Base-by-base conservation (phyloP, 495 filamentous ascomycete genomes). In the Hypoxylon fuscum region DNA sequence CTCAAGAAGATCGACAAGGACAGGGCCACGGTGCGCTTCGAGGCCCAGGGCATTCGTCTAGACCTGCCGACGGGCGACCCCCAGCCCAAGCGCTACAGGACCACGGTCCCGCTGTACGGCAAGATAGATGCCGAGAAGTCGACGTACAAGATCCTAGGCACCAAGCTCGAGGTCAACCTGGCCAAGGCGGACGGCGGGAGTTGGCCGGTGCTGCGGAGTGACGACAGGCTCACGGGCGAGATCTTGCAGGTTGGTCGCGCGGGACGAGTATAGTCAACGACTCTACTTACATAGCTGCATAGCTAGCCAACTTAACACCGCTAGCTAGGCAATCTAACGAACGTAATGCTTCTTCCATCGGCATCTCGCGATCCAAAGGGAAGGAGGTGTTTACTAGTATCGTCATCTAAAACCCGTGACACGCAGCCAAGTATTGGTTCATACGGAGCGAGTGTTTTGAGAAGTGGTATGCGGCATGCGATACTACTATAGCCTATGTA, bases 1-100 rank as follows among this genome's bases (percentile, higher is more conserved):
- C 83, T 97, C 29, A 98, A 98, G 82, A 98, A 96, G 78, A 96
- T 98, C 66, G 87, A 96, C 70, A 95, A 92, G 75, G 82, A 85
- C 14, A 83, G 76, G 5, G 89, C 92, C 32, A 86, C 78, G 55
- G 84, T 98, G 8, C 75, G 82, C 11, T 93, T 98, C 71, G 65
- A 78, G 32, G 38, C 74, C 0, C 79, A 80, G 32, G 72, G 80
- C 2, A 72, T 97, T 42, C 76, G 79, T 7, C 79, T 98, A 12
- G 92, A 98, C 69, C 83, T 98, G 15, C 86, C 84, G 11, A 98
- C 96, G 29, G 83, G 84, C 17, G 94, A 96, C 68, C 82, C 84
- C 50, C 77, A 77, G 4, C 80, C 81, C 2, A 98, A 97, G 81
- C 85, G 89, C 40, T 97, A 92, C 74, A 87, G 84, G 72, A 81